phyloP scores from a whole-genome alignment of 208 protist species.

The Leishmania aethiopica region DNA sequence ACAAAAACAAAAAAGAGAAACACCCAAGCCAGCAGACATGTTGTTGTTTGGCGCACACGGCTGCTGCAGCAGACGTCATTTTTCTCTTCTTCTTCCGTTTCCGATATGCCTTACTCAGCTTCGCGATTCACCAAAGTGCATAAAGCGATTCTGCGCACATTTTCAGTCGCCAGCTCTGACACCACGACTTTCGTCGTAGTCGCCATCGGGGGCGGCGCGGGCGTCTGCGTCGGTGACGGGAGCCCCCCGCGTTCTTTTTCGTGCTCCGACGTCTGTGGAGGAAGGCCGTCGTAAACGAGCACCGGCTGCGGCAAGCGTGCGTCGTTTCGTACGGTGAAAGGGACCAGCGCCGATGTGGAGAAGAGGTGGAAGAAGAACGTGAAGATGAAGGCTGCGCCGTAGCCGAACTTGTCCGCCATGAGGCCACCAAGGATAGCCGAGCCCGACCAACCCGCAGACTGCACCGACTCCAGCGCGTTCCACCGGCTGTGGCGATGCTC shows the following conservation, averaged over 20 bases:
- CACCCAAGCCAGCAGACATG: neutral
- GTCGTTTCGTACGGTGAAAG: conserved; percentile 61
- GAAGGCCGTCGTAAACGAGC: conserved; percentile 31
- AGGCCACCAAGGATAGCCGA: conserved; percentile 63
- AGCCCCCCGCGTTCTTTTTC: neutral
- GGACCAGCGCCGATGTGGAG: conserved; percentile 36
- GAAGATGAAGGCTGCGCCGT: conserved; percentile 72
- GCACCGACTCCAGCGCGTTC: conserved; percentile 74
- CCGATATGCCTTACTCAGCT: neutral
- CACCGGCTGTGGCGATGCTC: conserved; percentile 54
- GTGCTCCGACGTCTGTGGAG: neutral
- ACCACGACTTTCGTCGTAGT: neutral
- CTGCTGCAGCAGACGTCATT: neutral
- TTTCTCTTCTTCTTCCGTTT: neutral
- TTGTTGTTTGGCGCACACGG: neutral
- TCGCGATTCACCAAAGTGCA: conserved; percentile 17
- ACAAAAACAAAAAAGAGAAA: neutral
- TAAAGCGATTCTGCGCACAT: conserved; percentile 38
- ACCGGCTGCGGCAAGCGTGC: conserved; percentile 35
- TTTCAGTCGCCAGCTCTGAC: conserved; percentile 30
- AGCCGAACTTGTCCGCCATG: conserved; percentile 58
- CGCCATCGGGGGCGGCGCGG: neutral
- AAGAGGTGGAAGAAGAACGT: conserved; percentile 72
- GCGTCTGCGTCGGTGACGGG: neutral
- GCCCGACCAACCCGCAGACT: conserved; percentile 71